Percentiles rank a stretch among this genome's conserved stretches.
These are phyloP conservation scores for Macrophomina pseudophaseolina DNA, from an alignment of 2,329 filamentous ascomycete genomes.

Conservation along the genomic window DNA sequence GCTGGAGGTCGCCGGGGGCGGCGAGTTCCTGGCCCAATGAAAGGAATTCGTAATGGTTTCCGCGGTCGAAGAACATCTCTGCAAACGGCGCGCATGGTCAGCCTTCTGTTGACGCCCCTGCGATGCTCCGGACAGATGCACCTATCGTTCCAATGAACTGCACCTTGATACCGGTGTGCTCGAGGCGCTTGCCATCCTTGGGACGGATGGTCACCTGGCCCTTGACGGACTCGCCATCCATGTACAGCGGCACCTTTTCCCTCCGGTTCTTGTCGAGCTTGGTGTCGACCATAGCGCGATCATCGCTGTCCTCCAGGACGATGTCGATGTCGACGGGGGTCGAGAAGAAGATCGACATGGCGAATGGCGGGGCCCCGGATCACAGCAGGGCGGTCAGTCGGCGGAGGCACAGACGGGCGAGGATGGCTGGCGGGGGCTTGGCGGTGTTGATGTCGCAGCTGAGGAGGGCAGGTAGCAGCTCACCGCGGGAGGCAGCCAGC, in stretches of 20 bases:
- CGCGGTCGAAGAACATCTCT: conserved; percentile 99
- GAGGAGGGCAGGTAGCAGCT: background rate
- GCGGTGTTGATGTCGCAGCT: conserved; percentile 8
- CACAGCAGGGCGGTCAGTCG: background rate
- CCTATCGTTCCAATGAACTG: conserved; percentile 99
- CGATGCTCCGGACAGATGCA: conserved; percentile 42
- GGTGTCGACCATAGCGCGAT: conserved; percentile 93
- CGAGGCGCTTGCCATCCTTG: conserved; percentile 96
- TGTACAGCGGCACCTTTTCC: conserved; percentile 95
- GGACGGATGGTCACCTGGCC: conserved; percentile 92
- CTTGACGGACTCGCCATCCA: conserved; percentile 98
- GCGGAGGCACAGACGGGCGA: conserved; percentile 7
- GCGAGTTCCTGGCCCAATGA: conserved; percentile 96
- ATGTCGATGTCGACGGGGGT: conserved; percentile 99
- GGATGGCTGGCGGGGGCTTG: conserved; percentile 16
- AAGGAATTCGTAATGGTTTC: conserved; percentile 99
- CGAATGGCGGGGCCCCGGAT: conserved; percentile 21
- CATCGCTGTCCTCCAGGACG: conserved; percentile 92
- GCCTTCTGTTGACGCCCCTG: conserved; percentile 7
- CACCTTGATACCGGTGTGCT: conserved; percentile 99
- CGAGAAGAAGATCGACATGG: conserved; percentile 92
- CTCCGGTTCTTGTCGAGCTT: conserved; percentile 98
- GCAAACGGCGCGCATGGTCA: conserved; percentile 22
- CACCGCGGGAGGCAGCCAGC: conserved; percentile 3
- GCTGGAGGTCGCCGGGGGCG: conserved; percentile 94